phyloP scores from a whole-genome alignment of 192 early-diverging fungal genomes.

The Coemansia javaensis region DNA sequence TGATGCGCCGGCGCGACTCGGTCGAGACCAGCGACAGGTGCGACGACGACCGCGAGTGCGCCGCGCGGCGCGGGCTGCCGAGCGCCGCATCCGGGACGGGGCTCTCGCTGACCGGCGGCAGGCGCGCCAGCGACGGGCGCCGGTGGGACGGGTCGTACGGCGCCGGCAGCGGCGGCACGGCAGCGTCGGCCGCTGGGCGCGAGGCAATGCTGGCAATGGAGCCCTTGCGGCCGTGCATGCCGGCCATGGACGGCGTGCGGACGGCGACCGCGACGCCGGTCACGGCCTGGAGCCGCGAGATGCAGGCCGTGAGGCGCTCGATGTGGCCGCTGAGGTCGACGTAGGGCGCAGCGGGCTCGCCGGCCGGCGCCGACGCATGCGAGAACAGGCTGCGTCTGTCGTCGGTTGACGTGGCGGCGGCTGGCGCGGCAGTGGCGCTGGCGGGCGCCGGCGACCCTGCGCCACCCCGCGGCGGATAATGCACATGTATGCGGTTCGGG shows the following conservation, averaged over 20 bases:
- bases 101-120: constrained; percentile 40
- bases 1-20: constrained; percentile 47
- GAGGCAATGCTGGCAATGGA: constrained; percentile 15
- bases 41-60: constrained; percentile 41
- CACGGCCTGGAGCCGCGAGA: constrained; percentile 31
- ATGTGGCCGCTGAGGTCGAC: constrained; percentile 39
- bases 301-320: constrained; percentile 43
- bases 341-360: constrained; percentile 33
- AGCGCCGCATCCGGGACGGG: constrained; percentile 4
- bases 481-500: constrained; percentile 32
- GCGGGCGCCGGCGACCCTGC: constrained; percentile 22
- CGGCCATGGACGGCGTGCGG: background rate
- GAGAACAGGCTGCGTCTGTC: constrained; percentile 39
- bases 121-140: constrained; percentile 8
- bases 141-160: constrained; percentile 1
- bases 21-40: constrained; percentile 33
- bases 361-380: constrained; percentile 23
- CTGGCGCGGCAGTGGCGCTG: constrained; percentile 10
- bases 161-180: constrained; percentile 1
- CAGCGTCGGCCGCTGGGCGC: constrained; percentile 10
- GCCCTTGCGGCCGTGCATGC: constrained; percentile 22
- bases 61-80: background rate
- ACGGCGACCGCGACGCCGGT: background rate
- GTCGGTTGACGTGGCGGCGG: constrained; percentile 7
- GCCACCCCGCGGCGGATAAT: constrained; percentile 17